Conservation (phyloP, 2,329 filamentous ascomycete species). For the Aureobasidium sp. region DNA sequence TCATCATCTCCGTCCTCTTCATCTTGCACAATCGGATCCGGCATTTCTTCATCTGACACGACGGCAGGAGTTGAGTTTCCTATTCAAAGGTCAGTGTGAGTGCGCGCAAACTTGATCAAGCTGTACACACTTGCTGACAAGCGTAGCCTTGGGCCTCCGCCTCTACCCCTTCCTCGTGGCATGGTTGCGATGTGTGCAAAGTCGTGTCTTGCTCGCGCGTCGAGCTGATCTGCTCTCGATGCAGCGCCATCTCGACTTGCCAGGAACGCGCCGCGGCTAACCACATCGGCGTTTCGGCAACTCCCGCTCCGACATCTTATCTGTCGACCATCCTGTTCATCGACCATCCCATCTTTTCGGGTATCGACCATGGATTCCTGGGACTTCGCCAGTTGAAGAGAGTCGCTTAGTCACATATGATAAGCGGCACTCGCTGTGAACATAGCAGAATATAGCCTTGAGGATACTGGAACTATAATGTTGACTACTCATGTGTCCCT, state of each 20-base stretch:
- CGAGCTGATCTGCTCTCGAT: neutral
- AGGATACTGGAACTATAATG: neutral
- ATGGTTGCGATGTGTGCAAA: neutral
- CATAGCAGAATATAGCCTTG: neutral
- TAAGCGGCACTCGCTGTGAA: too few species aligned
- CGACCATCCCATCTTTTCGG: neutral
- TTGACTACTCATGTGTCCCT: neutral
- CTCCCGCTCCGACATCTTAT: constrained; percentile 3
- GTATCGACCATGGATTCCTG: neutral
- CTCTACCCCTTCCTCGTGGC: constrained; percentile 12
- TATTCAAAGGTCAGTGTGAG: constrained; percentile 5
- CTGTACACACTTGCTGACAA: constrained; percentile 10
- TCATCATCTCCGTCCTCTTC: constrained; percentile 45
- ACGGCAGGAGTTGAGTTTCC: constrained; percentile 23
- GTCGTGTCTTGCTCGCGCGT: neutral
- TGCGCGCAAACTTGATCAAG: neutral
- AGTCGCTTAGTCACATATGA: neutral
- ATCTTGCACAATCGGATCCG: neutral
- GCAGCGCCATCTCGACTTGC: neutral
- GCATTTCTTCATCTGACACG: constrained; percentile 27
- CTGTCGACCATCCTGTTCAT: neutral
- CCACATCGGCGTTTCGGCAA: neutral
- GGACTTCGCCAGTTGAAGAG: neutral
- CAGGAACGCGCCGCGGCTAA: neutral
- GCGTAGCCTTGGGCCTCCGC: constrained; percentile 8